Base-by-base conservation (phyloP, 2,329 filamentous ascomycete genomes). In the Plectosphaerella cucumerina region DNA sequence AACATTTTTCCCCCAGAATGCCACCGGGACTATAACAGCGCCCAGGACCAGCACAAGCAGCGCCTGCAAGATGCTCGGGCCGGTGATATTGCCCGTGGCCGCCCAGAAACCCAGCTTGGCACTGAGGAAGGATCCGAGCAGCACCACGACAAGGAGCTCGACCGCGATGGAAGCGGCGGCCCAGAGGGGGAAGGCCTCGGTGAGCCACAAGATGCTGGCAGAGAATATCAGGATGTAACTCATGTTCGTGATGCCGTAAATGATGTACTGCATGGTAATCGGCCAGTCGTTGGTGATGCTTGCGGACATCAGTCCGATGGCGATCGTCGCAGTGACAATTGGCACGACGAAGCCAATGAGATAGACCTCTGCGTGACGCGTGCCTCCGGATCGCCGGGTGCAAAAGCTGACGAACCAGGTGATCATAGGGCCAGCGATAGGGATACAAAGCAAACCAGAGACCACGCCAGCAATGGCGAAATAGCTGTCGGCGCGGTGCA, bases 311-410 rank as follows among this genome's bases (percentile, higher is more conserved):
- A 61, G 6, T 31, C 56, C 51, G 6, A 60, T 51, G 45, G 55
- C 57, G 5, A 49, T 42, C 5, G 54, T 58, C 14, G 57, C 54
- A 12, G 55, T 46, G 4, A 59, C 21, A 5, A 62, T 50, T 6
- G 60, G 56, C 6, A 60, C 52, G 11, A 58, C 35, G 34, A 60
- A 63, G 4, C 56, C 59, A 12, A 57, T 53, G 3, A 62, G 57
- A 44, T 61, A 61, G 49, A 57, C 58, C 49, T 63, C 60, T 5
- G 60, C 60, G 35, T 63, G 59, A 14, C 60, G 57, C 18, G 60
- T 39, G 8, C 60, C 60, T 14, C 53, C 52, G 51, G 55, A 61
- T 26, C 60, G 57, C 23, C 57, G 51, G 2, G 60, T 58, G 17
- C 61, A 50, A 34, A 50, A 49, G 37, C 56, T 54, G 21, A 58